Conservation (phyloP, 2,329 filamentous ascomycete species). For the Didymella exigua region DNA sequence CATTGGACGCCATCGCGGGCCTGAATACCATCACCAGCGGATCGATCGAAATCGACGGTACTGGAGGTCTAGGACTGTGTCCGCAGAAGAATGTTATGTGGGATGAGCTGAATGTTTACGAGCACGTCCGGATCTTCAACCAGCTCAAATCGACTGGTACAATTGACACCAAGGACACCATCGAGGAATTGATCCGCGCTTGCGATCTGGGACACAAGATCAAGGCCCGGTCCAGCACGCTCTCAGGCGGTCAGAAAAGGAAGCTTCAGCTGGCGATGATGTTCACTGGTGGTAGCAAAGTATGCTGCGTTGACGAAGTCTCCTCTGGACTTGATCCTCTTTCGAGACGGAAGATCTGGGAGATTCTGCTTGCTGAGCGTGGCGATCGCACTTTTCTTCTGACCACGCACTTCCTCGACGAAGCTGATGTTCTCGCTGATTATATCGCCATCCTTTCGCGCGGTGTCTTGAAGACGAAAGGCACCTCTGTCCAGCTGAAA, state of each 20-base stretch:
- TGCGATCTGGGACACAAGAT: slow-evolving; percentile 79
- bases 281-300: slow-evolving; percentile 85
- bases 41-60: slow-evolving; percentile 75
- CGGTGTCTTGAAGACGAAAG: slow-evolving; percentile 78
- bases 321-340: slow-evolving; percentile 87
- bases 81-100: slow-evolving; percentile 95
- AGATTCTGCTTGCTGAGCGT: slow-evolving; percentile 85
- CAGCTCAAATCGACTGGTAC: slow-evolving; percentile 68
- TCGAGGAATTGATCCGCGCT: slow-evolving; percentile 67
- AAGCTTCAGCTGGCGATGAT: slow-evolving; percentile 95
- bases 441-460: slow-evolving; percentile 88
- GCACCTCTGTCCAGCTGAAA: slow-evolving; percentile 86
- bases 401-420: slow-evolving; percentile 92
- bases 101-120: slow-evolving; percentile 83
- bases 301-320: slow-evolving; percentile 92
- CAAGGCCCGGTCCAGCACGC: slow-evolving; percentile 72
- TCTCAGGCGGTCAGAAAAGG: slow-evolving; percentile 90
- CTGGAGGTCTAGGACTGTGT: slow-evolving; percentile 81
- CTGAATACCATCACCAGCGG: slow-evolving; percentile 78
- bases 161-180: slow-evolving; percentile 62
- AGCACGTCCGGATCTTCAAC: slow-evolving; percentile 86
- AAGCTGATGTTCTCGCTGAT: slow-evolving; percentile 87
- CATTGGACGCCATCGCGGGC: slow-evolving; percentile 84
- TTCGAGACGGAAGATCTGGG: slow-evolving; percentile 88
- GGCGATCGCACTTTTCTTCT: slow-evolving; percentile 81